Percentiles rank a stretch among this genome's conserved stretches.
These are phyloP conservation scores for Xylaria grammica DNA, from an alignment of 495 filamentous ascomycete genomes.

Conservation along the genomic window DNA sequence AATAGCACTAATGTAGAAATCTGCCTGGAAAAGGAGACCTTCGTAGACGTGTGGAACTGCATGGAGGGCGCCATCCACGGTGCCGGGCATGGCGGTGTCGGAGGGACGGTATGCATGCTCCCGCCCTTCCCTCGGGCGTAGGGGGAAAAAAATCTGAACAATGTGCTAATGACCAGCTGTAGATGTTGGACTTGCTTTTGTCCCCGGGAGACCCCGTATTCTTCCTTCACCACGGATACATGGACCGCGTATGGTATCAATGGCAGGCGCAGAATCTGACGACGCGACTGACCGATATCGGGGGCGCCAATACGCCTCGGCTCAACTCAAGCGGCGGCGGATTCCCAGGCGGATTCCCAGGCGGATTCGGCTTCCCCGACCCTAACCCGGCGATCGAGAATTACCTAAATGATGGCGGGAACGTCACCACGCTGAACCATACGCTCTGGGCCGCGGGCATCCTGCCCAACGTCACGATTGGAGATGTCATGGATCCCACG, in stretches of 20 bases:
- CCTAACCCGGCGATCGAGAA: constrained; percentile 32
- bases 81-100: constrained; percentile 47
- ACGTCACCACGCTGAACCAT: constrained; percentile 42
- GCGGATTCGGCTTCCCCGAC: constrained; percentile 14
- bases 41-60: constrained; percentile 42
- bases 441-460: constrained; percentile 35
- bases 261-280: constrained; percentile 51
- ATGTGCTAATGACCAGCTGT: background rate
- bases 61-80: constrained; percentile 45
- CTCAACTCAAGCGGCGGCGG: constrained; percentile 9
- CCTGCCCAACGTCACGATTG: constrained; percentile 36
- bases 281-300: constrained; percentile 35
- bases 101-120: constrained; percentile 33
- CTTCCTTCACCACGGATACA: constrained; percentile 56
- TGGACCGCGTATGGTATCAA: constrained; percentile 56
- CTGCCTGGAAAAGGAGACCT: constrained; percentile 38
- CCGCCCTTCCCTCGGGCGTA: background rate
- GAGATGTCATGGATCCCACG: constrained; percentile 44
- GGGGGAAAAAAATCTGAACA: background rate
- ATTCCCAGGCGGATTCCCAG: constrained; percentile 19
- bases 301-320: constrained; percentile 32
- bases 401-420: constrained; percentile 39
- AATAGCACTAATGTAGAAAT: constrained; percentile 30
- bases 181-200: constrained; percentile 39
- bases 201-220: constrained; percentile 55